Conservation (phyloP, 495 filamentous ascomycete genomes). For the Tuber magnatum region DNA sequence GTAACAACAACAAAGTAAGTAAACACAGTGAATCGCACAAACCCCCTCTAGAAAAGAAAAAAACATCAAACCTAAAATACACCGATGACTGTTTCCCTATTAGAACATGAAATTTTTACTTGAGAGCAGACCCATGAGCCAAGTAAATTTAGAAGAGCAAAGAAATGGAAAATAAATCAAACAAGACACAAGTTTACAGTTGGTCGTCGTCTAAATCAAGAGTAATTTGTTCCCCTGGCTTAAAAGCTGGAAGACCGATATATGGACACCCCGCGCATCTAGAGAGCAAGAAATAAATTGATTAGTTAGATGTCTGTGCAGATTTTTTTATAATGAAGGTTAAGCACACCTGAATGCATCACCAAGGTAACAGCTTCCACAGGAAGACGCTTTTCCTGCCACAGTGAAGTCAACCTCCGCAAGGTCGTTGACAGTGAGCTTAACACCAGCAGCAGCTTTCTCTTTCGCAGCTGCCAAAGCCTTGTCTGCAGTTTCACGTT, state of each 20-base stretch:
- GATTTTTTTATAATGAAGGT: slow-evolving; percentile 18
- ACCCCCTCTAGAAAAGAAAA: background rate
- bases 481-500: slow-evolving; percentile 56
- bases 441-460: slow-evolving; percentile 51
- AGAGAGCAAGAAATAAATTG: slow-evolving; percentile 4
- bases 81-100: background rate
- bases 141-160: slow-evolving; percentile 4
- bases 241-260: slow-evolving; percentile 88
- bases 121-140: slow-evolving; percentile 11
- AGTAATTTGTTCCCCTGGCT: slow-evolving; percentile 87
- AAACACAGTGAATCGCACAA: background rate
- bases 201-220: slow-evolving; percentile 80
- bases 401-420: slow-evolving; percentile 92
- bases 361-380: slow-evolving; percentile 84
- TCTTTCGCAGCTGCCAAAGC: slow-evolving; percentile 52
- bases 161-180: slow-evolving; percentile 6
- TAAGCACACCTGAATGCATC: slow-evolving; percentile 69
- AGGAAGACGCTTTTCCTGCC: slow-evolving; percentile 85
- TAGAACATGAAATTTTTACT: slow-evolving; percentile 1
- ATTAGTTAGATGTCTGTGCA: slow-evolving; percentile 1
- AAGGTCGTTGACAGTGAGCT: slow-evolving; percentile 71
- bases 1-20: background rate
- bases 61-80: slow-evolving; percentile 4
- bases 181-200: slow-evolving; percentile 49
- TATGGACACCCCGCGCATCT: slow-evolving; percentile 72